phyloP scores from a whole-genome alignment of 257 asterid genomes.

The Gentiana macrophylla region DNA sequence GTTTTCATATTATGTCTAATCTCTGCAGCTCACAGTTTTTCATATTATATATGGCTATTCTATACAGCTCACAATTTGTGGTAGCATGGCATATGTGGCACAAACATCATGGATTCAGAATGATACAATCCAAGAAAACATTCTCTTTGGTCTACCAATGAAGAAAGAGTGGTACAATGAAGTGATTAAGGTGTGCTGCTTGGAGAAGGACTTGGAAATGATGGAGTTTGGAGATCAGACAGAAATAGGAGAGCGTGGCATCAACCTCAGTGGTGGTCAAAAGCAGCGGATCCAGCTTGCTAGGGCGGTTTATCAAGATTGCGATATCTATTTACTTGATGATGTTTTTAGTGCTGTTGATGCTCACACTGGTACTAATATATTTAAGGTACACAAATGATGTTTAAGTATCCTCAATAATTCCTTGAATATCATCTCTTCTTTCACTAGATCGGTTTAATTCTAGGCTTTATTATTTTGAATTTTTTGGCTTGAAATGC shows the following conservation, averaged over 20 bases:
- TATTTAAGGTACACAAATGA: conserved; percentile 53
- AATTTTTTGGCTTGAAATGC: too few relatives aligned
- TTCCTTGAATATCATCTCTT: neutral
- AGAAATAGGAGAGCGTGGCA: conserved; percentile 99
- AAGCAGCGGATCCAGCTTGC: conserved; percentile 96
- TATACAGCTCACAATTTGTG: conserved; percentile 63
- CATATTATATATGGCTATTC: too few relatives aligned
- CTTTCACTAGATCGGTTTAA: neutral
- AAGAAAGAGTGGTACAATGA: conserved; percentile 49
- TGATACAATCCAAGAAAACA: conserved; percentile 82
- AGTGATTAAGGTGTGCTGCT: conserved; percentile 68
- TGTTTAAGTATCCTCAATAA: too few relatives aligned
- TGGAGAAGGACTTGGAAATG: conserved; percentile 91
- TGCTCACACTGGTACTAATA: conserved; percentile 97
- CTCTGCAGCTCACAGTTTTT: neutral
- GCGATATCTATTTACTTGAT: conserved; percentile 83
- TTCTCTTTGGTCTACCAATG: conserved; percentile 66
- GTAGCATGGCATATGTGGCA: conserved; percentile 89
- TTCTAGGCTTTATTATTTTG: too few relatives aligned
- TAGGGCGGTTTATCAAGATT: conserved; percentile 89
- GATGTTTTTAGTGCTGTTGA: conserved; percentile 95
- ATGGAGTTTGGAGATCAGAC: conserved; percentile 98
- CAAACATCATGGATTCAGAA: conserved; percentile 97
- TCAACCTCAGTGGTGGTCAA: conserved; percentile 96
- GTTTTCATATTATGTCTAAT: too few relatives aligned